Conservation (phyloP, 1,284 basidiomycete genomes). For the Fomitiporia mediterranea region DNA sequence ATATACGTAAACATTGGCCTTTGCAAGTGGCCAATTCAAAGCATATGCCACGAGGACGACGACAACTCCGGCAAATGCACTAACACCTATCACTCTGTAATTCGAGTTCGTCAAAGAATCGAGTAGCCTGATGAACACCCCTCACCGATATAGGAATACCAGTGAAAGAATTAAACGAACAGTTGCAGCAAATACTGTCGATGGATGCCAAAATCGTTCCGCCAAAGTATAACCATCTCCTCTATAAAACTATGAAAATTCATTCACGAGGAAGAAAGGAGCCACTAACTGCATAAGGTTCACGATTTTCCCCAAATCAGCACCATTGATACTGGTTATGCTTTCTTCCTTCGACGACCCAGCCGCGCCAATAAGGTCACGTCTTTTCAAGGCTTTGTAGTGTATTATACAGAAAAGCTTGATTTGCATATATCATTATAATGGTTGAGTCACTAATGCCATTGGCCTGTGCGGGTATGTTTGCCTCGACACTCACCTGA, state of each 20-base stretch:
- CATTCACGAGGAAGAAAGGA: constrained; percentile 3
- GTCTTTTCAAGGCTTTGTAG: constrained; percentile 61
- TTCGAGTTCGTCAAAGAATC: constrained; percentile 25
- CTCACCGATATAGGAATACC: constrained; percentile 70
- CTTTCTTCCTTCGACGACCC: constrained; percentile 35
- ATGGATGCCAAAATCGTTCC: constrained; percentile 68
- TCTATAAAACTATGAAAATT: constrained; percentile 32
- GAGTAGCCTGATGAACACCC: constrained; percentile 11
- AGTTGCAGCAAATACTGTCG: constrained; percentile 63
- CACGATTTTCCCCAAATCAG: constrained; percentile 74
- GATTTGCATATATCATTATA: background rate
- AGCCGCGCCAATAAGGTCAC: constrained; percentile 54
- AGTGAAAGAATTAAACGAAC: constrained; percentile 72
- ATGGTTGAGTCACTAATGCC: too few species aligned
- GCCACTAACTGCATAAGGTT: constrained; percentile 67
- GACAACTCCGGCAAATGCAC: constrained; percentile 71
- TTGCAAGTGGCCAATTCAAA: constrained; percentile 60
- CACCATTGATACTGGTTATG: constrained; percentile 41
- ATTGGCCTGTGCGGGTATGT: background rate
- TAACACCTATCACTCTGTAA: constrained; percentile 74
- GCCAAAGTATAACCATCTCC: constrained; percentile 69
- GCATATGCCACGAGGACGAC: constrained; percentile 65
- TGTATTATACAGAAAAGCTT: constrained; percentile 69
- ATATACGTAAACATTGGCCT: constrained; percentile 59
- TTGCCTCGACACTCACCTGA: constrained; percentile 30